phyloP scores from a whole-genome alignment of 176 grass and related monocot genomes.

The Pontederia paniculata region DNA sequence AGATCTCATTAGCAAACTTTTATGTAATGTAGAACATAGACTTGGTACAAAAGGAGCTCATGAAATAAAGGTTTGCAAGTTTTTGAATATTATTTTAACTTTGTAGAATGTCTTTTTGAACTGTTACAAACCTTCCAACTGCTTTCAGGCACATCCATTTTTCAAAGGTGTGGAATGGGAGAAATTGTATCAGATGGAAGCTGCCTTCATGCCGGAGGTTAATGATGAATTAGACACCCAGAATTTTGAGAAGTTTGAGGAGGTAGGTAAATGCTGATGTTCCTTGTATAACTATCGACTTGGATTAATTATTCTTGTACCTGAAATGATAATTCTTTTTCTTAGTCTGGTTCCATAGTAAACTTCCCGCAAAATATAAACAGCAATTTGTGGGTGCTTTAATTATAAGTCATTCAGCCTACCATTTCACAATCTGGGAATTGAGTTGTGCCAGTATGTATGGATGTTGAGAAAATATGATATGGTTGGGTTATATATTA shows the following conservation, averaged over 20 bases:
- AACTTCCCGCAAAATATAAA: no score
- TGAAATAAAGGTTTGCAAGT: conserved; percentile 17
- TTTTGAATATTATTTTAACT: background rate
- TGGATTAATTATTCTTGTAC: no score
- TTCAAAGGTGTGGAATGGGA: conserved; percentile 20
- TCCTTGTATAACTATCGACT: background rate
- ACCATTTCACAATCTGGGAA: no score
- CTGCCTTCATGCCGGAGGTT: conserved; percentile 22
- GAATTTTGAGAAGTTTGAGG: conserved; percentile 27
- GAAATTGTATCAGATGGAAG: conserved; percentile 20
- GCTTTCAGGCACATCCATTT: conserved; percentile 15
- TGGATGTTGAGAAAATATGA: no score
- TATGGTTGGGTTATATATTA: no score
- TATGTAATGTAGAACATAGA: conserved; percentile 18
- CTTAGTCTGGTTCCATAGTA: no score
- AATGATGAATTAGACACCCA: conserved; percentile 26
- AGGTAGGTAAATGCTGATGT: background rate
- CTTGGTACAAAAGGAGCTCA: conserved; percentile 18
- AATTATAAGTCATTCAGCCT: no score
- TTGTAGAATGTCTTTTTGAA: background rate
- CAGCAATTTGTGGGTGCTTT: no score
- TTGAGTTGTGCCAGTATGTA: no score
- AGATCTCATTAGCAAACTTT: conserved; percentile 16
- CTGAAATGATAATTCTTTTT: no score
- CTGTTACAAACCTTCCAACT: background rate